phyloP scores from a whole-genome alignment of 305 asterid species.

The Fraxinus paxiana region DNA sequence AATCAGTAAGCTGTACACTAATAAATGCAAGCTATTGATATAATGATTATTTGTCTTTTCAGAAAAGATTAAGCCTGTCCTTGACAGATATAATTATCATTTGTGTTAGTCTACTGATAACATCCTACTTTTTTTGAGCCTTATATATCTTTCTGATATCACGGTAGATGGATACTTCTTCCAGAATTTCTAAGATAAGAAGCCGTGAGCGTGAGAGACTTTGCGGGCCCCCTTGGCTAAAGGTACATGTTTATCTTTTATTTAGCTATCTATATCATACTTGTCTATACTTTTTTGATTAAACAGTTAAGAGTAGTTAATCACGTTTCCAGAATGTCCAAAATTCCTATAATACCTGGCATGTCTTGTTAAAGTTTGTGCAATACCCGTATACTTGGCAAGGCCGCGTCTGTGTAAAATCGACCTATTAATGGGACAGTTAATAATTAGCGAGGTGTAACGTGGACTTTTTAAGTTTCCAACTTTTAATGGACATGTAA shows the following conservation, averaged over 20 bases:
- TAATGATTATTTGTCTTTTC: constrained; percentile 16
- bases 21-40: not conserved
- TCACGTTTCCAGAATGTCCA: not conserved
- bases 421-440: not conserved
- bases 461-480: not conserved
- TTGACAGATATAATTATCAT: not conserved
- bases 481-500: not conserved
- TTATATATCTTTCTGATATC: constrained; percentile 46
- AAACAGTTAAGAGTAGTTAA: constrained; percentile 13
- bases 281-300: not conserved
- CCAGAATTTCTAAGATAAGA: constrained; percentile 84
- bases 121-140: constrained; percentile 26
- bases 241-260: constrained; percentile 44
- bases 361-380: not conserved
- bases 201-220: constrained; percentile 92
- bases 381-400: not conserved
- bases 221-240: constrained; percentile 95
- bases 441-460: not conserved
- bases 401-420: not conserved
- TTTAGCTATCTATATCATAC: constrained; percentile 16
- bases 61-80: constrained; percentile 13
- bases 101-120: constrained; percentile 9
- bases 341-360: not conserved
- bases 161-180: constrained; percentile 96
- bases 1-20: constrained; percentile 3